phyloP scores from a whole-genome alignment of 768 basidiomycete genomes.

The Leccinum variicolor region DNA sequence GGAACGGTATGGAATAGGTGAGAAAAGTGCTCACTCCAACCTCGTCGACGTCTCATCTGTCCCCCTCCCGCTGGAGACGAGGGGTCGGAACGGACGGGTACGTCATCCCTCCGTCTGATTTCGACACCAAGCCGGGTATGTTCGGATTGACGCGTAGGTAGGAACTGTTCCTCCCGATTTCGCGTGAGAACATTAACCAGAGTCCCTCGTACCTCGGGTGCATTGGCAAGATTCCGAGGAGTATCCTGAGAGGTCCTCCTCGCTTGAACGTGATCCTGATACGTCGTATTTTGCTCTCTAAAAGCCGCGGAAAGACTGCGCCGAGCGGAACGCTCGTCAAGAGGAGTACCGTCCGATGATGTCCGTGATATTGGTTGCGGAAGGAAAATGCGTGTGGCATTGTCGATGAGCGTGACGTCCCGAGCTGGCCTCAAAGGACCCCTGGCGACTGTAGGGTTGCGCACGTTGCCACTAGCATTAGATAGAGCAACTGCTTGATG shows the following conservation, averaged over 20 bases:
- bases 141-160: conserved; percentile 8
- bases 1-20: neutral
- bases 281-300: conserved; percentile 17
- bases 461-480: conserved; percentile 2
- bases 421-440: conserved; percentile 15
- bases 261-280: conserved; percentile 13
- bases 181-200: conserved; percentile 23
- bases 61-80: conserved; percentile 9
- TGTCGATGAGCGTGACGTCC: conserved; percentile 19
- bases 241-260: conserved; percentile 8
- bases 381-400: conserved; percentile 12
- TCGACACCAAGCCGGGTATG: conserved; percentile 1
- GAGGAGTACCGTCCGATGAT: conserved; percentile 19
- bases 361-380: conserved; percentile 25
- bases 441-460: conserved; percentile 6
- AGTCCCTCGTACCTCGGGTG: conserved; percentile 23
- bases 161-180: conserved; percentile 19
- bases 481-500: neutral
- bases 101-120: conserved; percentile 9
- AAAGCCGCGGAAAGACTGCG: conserved; percentile 22
- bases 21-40: conserved; percentile 28
- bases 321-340: conserved; percentile 16
- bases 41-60: conserved; percentile 30
- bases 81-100: conserved; percentile 4
- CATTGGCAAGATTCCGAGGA: conserved; percentile 20